Conservation (phyloP, 2,329 filamentous ascomycete species). For the Ceratocystis colombiana region DNA sequence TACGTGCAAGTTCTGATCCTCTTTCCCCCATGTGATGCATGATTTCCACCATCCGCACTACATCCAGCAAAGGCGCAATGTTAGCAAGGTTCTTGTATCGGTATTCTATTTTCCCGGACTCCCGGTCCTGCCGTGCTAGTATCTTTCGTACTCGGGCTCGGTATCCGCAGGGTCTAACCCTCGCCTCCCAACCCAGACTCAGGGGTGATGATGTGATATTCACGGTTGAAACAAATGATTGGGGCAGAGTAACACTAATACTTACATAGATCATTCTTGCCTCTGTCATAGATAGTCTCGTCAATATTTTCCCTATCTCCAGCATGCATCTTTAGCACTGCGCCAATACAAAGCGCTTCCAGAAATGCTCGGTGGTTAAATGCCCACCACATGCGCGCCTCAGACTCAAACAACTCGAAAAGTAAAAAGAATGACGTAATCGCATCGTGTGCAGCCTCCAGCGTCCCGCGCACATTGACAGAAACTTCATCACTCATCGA, state of each 20-base stretch:
- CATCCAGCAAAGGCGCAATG: background rate
- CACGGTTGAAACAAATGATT: background rate
- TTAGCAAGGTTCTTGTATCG: conserved; percentile 1
- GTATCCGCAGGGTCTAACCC: background rate
- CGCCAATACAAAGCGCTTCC: conserved; percentile 60
- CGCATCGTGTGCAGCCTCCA: conserved; percentile 67
- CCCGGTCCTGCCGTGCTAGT: background rate
- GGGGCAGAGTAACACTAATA: conserved; percentile 25
- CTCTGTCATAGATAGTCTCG: conserved; percentile 48
- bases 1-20: conserved; percentile 49
- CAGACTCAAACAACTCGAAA: conserved; percentile 55
- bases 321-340: conserved; percentile 45
- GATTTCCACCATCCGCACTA: conserved; percentile 54
- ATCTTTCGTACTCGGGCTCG: background rate
- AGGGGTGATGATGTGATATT: no score
- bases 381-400: conserved; percentile 75
- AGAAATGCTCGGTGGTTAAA: conserved; percentile 73
- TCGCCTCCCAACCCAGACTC: background rate
- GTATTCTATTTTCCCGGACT: background rate
- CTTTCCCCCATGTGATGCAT: conserved; percentile 46
- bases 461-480: conserved; percentile 55
- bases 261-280: conserved; percentile 52
- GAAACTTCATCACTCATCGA: conserved; percentile 56
- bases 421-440: conserved; percentile 64
- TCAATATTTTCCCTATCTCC: conserved; percentile 39